Evolutionary conservation across 306 rosid genomes (phyloP).

Genomic region (Mucuna pruriens): DNA sequence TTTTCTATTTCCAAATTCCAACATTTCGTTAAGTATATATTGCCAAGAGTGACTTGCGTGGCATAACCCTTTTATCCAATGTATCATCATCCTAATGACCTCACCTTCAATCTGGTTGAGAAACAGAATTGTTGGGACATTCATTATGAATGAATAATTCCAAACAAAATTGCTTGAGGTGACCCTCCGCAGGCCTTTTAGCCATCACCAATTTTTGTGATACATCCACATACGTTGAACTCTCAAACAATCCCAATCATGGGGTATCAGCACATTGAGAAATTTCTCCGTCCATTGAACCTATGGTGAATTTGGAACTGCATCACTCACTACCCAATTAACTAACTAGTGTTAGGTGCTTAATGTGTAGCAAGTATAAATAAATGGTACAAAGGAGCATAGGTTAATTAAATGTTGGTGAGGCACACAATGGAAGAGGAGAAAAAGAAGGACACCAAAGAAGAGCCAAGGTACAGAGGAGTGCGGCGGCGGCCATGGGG

Average conservation of each 20-base stretch:
- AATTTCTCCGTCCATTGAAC: conserved; percentile 43
- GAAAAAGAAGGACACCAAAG: not conserved
- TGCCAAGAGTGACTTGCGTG: not conserved
- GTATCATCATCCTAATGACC: not conserved
- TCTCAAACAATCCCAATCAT: conserved; percentile 45
- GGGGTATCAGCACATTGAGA: conserved; percentile 3
- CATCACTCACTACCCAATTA: not conserved
- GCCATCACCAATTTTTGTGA: conserved; percentile 35
- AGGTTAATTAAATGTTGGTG: not conserved
- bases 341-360: not conserved
- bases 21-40: not conserved
- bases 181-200: conserved; percentile 22
- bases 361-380: not conserved
- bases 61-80: not conserved
- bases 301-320: conserved; percentile 3
- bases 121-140: not conserved
- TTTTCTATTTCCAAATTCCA: not conserved
- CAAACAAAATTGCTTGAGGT: conserved; percentile 25
- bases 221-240: conserved; percentile 46
- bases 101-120: conserved; percentile 28
- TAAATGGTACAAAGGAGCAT: not conserved
- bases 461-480: conserved; percentile 31
- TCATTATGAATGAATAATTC: conserved; percentile 6
- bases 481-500: conserved; percentile 51
- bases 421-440: conserved; percentile 28